Evolutionary conservation across 169 alveolate genomes (phyloP).

Genomic region (Amoebophrya sp.): DNA sequence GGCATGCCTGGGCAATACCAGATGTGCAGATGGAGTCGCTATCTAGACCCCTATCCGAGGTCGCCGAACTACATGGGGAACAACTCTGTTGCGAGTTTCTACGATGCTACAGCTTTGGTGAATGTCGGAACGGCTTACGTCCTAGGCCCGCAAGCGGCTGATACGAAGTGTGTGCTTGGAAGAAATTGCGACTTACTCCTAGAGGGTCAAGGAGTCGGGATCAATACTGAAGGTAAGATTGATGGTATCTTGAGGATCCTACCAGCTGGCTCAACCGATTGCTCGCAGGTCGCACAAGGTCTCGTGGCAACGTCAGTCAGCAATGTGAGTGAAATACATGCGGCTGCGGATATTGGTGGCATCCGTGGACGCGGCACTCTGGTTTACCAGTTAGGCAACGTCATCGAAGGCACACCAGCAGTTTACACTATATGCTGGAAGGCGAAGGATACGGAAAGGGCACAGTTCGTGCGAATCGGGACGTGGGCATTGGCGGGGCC

Average conservation of each 20-base stretch:
- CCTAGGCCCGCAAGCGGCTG: background rate
- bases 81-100: background rate
- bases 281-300: background rate
- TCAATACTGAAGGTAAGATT: background rate
- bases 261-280: background rate
- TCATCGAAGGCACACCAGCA: slow-evolving; percentile 8
- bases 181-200: background rate
- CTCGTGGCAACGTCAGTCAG: background rate
- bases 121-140: background rate
- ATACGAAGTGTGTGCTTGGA: background rate
- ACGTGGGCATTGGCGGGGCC: slow-evolving; percentile 23
- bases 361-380: background rate
- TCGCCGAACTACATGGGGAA: background rate
- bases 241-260: background rate
- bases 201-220: background rate
- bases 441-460: background rate
- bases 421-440: background rate
- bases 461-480: background rate
- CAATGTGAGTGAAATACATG: background rate
- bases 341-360: background rate
- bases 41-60: background rate
- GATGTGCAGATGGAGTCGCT: background rate
- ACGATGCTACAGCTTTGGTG: background rate
- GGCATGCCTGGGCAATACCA: background rate
- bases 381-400: background rate